Conservation (phyloP, 2,329 filamentous ascomycete species). For the Trichoderma sp. region DNA sequence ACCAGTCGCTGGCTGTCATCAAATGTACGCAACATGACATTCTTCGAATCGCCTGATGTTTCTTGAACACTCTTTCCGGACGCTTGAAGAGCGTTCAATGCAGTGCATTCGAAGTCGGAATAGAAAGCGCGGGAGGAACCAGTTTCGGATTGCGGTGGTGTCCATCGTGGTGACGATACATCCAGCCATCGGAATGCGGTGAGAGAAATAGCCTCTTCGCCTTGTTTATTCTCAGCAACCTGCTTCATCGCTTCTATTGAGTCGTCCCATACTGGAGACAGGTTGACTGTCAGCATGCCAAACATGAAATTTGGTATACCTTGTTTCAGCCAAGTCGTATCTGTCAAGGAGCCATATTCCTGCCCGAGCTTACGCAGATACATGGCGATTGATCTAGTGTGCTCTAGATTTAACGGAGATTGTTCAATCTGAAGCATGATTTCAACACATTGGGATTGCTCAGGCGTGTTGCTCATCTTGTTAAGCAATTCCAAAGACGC, state of each 20-base stretch:
- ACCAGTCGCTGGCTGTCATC: slow-evolving; percentile 61
- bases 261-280: slow-evolving; percentile 87
- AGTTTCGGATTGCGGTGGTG: slow-evolving; percentile 42
- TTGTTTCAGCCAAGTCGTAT: slow-evolving; percentile 65
- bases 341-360: slow-evolving; percentile 60
- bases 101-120: slow-evolving; percentile 84
- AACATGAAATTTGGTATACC: slow-evolving; percentile 83
- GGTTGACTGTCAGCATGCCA: slow-evolving; percentile 81
- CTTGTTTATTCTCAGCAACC: slow-evolving; percentile 68
- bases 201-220: slow-evolving; percentile 71
- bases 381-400: slow-evolving; percentile 77
- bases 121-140: slow-evolving; percentile 43
- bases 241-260: slow-evolving; percentile 73
- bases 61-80: slow-evolving; percentile 54
- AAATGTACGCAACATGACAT: slow-evolving; percentile 64
- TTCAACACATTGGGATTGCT: slow-evolving; percentile 33
- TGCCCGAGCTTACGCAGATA: slow-evolving; percentile 76
- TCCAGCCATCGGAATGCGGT: slow-evolving; percentile 79
- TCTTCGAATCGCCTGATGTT: slow-evolving; percentile 53
- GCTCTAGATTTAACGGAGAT: slow-evolving; percentile 74
- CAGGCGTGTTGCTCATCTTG: slow-evolving; percentile 46
- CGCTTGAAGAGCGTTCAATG: slow-evolving; percentile 61
- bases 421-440: slow-evolving; percentile 79
- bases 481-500: slow-evolving; percentile 72
- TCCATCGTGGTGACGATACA: slow-evolving; percentile 56